These are phyloP conservation scores for Polytrichum commune DNA, from an alignment of 225 moss, liverwort and hornwort species.

Conservation along the genomic window DNA sequence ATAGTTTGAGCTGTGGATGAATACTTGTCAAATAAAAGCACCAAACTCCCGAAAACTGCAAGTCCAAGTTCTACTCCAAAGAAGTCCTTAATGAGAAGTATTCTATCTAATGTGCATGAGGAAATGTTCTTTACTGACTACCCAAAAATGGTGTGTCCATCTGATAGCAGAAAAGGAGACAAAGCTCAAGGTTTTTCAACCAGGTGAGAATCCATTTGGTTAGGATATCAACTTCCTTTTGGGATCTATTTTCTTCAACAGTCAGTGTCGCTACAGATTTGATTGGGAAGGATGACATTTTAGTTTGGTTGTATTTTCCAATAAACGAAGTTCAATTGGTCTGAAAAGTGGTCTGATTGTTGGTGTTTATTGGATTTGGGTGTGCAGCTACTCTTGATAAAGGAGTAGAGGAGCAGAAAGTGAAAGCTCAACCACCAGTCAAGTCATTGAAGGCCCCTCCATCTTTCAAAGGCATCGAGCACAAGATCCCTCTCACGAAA, in stretches of 20 bases:
- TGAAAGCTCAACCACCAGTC: conserved; percentile 43
- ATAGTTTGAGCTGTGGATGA: no score
- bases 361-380: background rate
- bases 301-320: background rate
- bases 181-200: conserved; percentile 45
- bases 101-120: no score
- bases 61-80: no score
- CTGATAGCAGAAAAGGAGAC: conserved; percentile 21
- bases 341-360: background rate
- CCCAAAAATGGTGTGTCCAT: no score
- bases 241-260: background rate
- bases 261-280: background rate
- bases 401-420: conserved; percentile 14
- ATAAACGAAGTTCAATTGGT: background rate
- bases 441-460: conserved; percentile 62
- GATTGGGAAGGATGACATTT: background rate
- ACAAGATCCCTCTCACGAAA: conserved; percentile 17
- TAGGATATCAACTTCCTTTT: background rate
- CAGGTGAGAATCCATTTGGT: conserved; percentile 23
- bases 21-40: background rate
- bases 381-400: conserved; percentile 14
- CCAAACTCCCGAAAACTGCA: background rate
- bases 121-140: no score
- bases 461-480: conserved; percentile 39
- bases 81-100: no score